phyloP scores from a whole-genome alignment of 108 stramenopile species.

The Cyclotella kingstonii region DNA sequence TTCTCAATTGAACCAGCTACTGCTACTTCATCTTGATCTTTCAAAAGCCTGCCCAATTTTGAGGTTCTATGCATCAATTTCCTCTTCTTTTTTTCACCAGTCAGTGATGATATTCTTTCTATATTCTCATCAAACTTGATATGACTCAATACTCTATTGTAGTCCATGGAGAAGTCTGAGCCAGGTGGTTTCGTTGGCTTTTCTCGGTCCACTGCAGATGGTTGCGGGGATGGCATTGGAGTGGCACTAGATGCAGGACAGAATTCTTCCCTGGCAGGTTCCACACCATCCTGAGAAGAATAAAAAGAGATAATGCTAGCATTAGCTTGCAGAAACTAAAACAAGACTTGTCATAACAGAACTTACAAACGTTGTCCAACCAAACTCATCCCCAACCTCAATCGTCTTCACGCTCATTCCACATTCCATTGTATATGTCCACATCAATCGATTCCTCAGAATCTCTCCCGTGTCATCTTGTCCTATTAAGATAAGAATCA shows the following conservation, averaged over 20 bases:
- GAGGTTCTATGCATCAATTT: not conserved
- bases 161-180: slow-evolving; percentile 9
- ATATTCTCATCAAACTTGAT: slow-evolving; percentile 1
- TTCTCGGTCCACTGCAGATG: not conserved
- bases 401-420: slow-evolving; percentile 17
- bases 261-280: slow-evolving; percentile 37
- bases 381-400: slow-evolving; percentile 34
- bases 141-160: slow-evolving; percentile 14
- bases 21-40: not conserved
- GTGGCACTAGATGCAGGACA: slow-evolving; percentile 14
- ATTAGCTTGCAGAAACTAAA: not conserved
- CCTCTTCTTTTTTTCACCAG: not conserved
- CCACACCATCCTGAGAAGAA: slow-evolving; percentile 9
- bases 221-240: slow-evolving; percentile 7
- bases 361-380: slow-evolving; percentile 42
- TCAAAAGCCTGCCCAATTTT: not conserved
- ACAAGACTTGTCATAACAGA: not conserved
- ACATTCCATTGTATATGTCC: slow-evolving; percentile 46
- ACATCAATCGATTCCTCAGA: slow-evolving; percentile 39
- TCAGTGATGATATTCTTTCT: not conserved
- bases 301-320: not conserved
- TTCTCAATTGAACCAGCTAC: not conserved
- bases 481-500: slow-evolving; percentile 25
- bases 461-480: slow-evolving; percentile 28
- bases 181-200: not conserved